Conservation (phyloP, 208 protist genomes). For the Vickermania ingenoplastis region DNA sequence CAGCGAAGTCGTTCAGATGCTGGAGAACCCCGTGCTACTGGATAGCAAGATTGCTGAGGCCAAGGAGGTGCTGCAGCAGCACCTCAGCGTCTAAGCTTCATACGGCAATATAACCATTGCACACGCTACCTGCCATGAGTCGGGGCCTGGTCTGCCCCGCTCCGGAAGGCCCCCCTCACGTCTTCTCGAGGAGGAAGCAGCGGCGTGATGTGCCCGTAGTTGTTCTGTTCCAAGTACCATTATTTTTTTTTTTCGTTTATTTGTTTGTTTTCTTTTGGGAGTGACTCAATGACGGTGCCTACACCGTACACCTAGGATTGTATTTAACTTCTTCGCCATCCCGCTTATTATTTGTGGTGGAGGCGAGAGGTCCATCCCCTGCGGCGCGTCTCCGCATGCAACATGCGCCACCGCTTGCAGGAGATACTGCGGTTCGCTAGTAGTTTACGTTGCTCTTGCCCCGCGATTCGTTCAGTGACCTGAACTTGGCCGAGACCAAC, state of each 20-base stretch:
- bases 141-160: not conserved
- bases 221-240: no score
- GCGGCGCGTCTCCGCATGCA: no score
- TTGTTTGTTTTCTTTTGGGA: slow-evolving; percentile 5
- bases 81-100: slow-evolving; percentile 60
- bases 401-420: no score
- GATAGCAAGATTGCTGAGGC: slow-evolving; percentile 96
- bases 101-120: no score
- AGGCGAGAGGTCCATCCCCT: no score
- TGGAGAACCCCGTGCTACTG: slow-evolving; percentile 88
- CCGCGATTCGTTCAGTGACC: no score
- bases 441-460: no score
- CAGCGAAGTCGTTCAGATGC: slow-evolving; percentile 92
- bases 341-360: no score
- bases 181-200: not conserved
- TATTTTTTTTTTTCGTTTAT: slow-evolving; percentile 7
- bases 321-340: no score
- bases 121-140: not conserved
- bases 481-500: no score
- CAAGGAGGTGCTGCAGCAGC: slow-evolving; percentile 89
- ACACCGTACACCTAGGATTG: no score
- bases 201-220: not conserved
- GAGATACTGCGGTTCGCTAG: no score
- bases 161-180: not conserved
- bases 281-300: not conserved